Percentiles rank a stretch among this genome's conserved stretches.
Conservation (phyloP, 2,329 filamentous ascomycete species). For the Botrytis fabae region DNA sequence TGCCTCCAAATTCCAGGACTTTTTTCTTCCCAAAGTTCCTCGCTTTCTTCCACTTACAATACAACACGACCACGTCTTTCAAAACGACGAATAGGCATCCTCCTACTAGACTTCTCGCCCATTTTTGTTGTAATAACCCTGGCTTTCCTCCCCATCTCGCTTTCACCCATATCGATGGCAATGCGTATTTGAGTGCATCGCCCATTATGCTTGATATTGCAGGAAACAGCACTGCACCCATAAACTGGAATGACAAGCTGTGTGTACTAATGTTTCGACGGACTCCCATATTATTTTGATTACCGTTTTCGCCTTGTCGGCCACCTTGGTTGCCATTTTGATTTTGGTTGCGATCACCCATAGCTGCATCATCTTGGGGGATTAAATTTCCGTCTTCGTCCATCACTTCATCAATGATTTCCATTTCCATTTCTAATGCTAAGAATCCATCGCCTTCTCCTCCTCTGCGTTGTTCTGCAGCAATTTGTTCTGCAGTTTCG, state of each 20-base stretch:
- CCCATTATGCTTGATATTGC: slow-evolving; percentile 78
- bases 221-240: slow-evolving; percentile 77
- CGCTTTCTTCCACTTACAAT: slow-evolving; percentile 63
- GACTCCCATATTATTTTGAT: slow-evolving; percentile 30
- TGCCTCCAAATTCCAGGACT: slow-evolving; percentile 43
- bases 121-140: slow-evolving; percentile 72
- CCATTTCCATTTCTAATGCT: slow-evolving; percentile 32
- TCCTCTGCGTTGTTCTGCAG: slow-evolving; percentile 39
- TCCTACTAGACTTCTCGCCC: slow-evolving; percentile 86
- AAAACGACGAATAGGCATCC: slow-evolving; percentile 86
- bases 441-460: slow-evolving; percentile 38
- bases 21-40: slow-evolving; percentile 55
- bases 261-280: slow-evolving; percentile 48
- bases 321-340: neutral
- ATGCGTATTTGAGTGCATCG: slow-evolving; percentile 64
- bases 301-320: neutral
- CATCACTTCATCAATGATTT: slow-evolving; percentile 28
- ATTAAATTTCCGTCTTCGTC: slow-evolving; percentile 14
- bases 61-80: slow-evolving; percentile 65
- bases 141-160: slow-evolving; percentile 8
- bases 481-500: slow-evolving; percentile 40
- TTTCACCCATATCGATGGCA: slow-evolving; percentile 68
- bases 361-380: neutral
- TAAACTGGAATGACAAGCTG: slow-evolving; percentile 57
- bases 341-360: slow-evolving; percentile 2